Evolutionary conservation across 345 rosid genomes (phyloP).

Genomic region (Alliaria petiolata): DNA sequence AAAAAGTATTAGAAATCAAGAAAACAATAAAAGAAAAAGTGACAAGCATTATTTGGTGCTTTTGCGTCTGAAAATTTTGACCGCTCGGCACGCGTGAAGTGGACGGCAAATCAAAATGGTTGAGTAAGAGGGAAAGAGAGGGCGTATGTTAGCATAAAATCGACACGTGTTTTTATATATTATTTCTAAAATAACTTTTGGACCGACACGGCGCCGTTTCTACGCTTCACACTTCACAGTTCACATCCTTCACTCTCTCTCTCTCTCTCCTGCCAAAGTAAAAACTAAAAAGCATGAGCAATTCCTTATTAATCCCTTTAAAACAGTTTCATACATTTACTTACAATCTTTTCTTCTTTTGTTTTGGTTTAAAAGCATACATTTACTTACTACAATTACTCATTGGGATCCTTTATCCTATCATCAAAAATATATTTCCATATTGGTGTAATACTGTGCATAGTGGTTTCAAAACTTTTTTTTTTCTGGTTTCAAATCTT

Average conservation of each 20-base stretch:
- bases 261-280: neutral
- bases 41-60: conserved; percentile 17
- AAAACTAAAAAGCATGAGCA: neutral
- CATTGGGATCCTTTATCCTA: neutral
- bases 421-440: neutral
- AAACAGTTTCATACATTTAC: neutral
- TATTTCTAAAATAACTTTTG: neutral
- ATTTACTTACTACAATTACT: neutral
- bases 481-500: neutral
- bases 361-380: too few species aligned
- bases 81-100: conserved; percentile 60
- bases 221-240: conserved; percentile 23
- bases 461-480: neutral
- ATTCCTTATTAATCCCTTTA: neutral
- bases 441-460: neutral
- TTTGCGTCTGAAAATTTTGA: conserved; percentile 47
- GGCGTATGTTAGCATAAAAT: conserved; percentile 16
- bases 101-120: conserved; percentile 52
- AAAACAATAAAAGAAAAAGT: neutral
- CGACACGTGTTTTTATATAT: conserved; percentile 19
- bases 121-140: conserved; percentile 10
- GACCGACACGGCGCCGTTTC: conserved; percentile 33
- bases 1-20: neutral
- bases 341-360: too few species aligned
- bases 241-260: conserved; percentile 14